Percentiles rank a stretch among this genome's conserved stretches.
Conservation (phyloP, 345 rosid species). For the Pseudoturritis turrita region DNA sequence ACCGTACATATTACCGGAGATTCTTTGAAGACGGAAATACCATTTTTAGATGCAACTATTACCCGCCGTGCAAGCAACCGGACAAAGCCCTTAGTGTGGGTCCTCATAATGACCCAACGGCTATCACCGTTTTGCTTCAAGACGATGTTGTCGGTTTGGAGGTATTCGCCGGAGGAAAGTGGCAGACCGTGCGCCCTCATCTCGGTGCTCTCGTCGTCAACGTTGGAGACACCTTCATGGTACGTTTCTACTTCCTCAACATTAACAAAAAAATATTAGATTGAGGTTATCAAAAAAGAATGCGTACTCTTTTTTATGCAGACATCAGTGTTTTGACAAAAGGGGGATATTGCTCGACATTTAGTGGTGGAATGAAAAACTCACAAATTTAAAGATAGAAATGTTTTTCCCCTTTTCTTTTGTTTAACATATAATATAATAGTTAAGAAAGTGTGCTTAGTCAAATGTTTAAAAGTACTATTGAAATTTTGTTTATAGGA, state of each 20-base stretch:
- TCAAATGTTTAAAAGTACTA: too few relatives aligned
- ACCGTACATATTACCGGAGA: slow-evolving; percentile 23
- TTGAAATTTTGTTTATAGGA: too few relatives aligned
- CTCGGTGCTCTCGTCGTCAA: slow-evolving; percentile 48
- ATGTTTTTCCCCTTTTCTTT: background rate
- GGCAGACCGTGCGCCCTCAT: slow-evolving; percentile 42
- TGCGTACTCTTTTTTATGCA: background rate
- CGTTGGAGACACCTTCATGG: slow-evolving; percentile 60
- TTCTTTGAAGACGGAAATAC: slow-evolving; percentile 38
- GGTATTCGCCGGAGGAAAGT: slow-evolving; percentile 32
- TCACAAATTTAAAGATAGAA: background rate
- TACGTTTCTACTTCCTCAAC: too few relatives aligned
- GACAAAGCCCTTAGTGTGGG: slow-evolving; percentile 49
- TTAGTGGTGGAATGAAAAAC: background rate
- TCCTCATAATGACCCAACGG: slow-evolving; percentile 35
- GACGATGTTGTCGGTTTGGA: slow-evolving; percentile 54
- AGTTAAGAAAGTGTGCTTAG: too few relatives aligned
- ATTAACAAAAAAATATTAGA: too few relatives aligned
- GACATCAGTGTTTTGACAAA: background rate
- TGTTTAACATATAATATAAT: too few relatives aligned
- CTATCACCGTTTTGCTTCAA: slow-evolving; percentile 46
- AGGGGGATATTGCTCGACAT: background rate
- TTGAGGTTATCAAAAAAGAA: background rate
- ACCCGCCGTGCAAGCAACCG: slow-evolving; percentile 47
- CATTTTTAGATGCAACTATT: slow-evolving; percentile 47